These are phyloP conservation scores for Cyclospora cayetanensis DNA, from an alignment of 169 alveolate genomes.

Conservation along the genomic window DNA sequence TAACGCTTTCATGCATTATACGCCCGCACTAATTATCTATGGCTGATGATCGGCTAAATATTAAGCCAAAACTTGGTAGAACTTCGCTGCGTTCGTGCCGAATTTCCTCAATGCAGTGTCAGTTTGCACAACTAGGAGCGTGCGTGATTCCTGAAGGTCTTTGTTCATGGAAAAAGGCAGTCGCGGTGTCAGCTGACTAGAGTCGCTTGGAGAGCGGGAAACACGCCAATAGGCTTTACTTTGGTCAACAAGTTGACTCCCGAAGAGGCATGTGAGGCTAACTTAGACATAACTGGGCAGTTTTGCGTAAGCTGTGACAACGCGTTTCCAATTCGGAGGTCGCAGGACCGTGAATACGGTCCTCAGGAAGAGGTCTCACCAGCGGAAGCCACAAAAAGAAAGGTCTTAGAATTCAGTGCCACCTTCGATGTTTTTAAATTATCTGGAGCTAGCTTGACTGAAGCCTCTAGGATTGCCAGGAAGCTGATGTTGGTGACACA, in stretches of 20 bases:
- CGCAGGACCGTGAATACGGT: slow-evolving; percentile 31
- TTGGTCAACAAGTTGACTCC: slow-evolving; percentile 71
- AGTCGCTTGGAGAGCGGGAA: slow-evolving; percentile 69
- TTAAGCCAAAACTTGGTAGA: too few relatives aligned
- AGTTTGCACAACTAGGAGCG: slow-evolving; percentile 53
- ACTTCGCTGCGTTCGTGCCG: slow-evolving; percentile 24
- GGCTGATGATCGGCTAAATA: too few relatives aligned
- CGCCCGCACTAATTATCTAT: too few relatives aligned
- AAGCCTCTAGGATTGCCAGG: slow-evolving; percentile 63
- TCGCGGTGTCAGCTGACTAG: slow-evolving; percentile 72
- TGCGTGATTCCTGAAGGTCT: slow-evolving; percentile 70
- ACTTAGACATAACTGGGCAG: slow-evolving; percentile 69
- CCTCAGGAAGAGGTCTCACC: neutral
- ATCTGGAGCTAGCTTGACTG: slow-evolving; percentile 65
- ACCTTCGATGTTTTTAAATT: slow-evolving; percentile 61
- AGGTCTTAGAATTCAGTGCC: neutral
- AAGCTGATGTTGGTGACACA: slow-evolving; percentile 61
- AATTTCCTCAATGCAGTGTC: neutral
- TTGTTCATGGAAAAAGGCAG: slow-evolving; percentile 58
- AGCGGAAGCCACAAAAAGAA: neutral
- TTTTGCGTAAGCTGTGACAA: slow-evolving; percentile 71
- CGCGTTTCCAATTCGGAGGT: slow-evolving; percentile 43
- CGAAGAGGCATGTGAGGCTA: slow-evolving; percentile 43
- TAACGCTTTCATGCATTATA: too few relatives aligned
- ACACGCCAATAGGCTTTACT: slow-evolving; percentile 67